These are phyloP conservation scores for Cyberlindnera xishuangbannaensis DNA, from an alignment of 805 yeast species.

Conservation along the genomic window DNA sequence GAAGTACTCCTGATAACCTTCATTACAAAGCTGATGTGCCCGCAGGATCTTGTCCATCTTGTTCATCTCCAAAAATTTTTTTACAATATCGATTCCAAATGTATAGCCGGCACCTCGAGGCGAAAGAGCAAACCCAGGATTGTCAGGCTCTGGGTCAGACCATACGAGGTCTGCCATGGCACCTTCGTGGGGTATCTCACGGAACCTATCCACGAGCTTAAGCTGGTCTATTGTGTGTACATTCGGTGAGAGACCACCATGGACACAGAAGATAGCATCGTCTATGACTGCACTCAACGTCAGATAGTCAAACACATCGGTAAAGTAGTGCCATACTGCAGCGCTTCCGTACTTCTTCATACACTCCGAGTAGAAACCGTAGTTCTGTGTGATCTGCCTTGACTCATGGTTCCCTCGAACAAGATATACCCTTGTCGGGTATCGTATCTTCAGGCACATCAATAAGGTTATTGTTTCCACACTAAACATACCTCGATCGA, in stretches of 20 bases:
- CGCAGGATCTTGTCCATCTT: slow-evolving; percentile 75
- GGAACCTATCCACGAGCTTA: slow-evolving; percentile 80
- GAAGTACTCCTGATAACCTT: slow-evolving; percentile 91
- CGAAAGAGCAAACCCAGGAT: slow-evolving; percentile 70
- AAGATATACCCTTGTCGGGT: slow-evolving; percentile 76
- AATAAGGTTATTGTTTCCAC: slow-evolving; percentile 87
- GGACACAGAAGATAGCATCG: slow-evolving; percentile 86
- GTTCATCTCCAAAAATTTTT: slow-evolving; percentile 76
- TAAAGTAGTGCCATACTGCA: slow-evolving; percentile 81
- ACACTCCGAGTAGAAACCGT: slow-evolving; percentile 96
- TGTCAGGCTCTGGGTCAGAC: slow-evolving; percentile 94
- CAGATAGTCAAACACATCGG: slow-evolving; percentile 88
- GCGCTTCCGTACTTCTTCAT: slow-evolving; percentile 78
- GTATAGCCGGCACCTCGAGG: slow-evolving; percentile 99
- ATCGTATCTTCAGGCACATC: slow-evolving; percentile 77
- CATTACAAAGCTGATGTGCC: slow-evolving; percentile 96
- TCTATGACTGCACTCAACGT: slow-evolving; percentile 88
- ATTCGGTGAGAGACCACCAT: slow-evolving; percentile 94
- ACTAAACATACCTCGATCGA: slow-evolving; percentile 90
- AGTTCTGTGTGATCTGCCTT: slow-evolving; percentile 92
- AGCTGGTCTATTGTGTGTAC: slow-evolving; percentile 93
- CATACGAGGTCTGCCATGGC: slow-evolving; percentile 99
- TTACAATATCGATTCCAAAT: slow-evolving; percentile 87
- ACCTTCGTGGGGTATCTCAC: slow-evolving; percentile 97
- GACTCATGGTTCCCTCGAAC: slow-evolving; percentile 96